Evolutionary conservation across 208 protist species (phyloP), one percentile per base, ranked within the genome.

Genomic region (Trypanosoma vivax): DNA sequence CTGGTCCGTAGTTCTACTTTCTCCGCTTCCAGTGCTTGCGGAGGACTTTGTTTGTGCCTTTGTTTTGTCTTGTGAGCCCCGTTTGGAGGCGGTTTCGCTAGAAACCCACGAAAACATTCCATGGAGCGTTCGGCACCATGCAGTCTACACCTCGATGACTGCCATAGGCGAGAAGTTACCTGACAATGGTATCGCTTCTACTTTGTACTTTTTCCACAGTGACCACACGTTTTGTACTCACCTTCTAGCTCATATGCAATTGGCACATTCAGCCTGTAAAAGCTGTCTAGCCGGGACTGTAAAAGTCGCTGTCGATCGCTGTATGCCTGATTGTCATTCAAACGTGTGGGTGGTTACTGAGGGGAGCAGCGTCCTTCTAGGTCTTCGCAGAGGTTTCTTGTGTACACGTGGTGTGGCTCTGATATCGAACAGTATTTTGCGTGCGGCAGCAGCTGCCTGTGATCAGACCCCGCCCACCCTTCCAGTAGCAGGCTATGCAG

Each of bases 131-230:
- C 28, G 23, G 14, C 50, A 65, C 27, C 33, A 56, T 13, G 21
- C 59, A 9, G 49, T 50, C 3, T 65, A 58, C 29, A 58, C 50
- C 11, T 14, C 37, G 19, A 31, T 65, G 29, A 31, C 46, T 5
- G 24, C 30, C 27, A 18, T 16, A n/a, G 2, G 19, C n/a, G 28
- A 37, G 7, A 21, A 41, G 3, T n/a, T 19, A 18, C 5, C 6
- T 11, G 11, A 34, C 30, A 23, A 7, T 18, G 4, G 3, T 52
- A 16, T 5, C 9, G 31, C 1, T 16, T 27, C 18, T 16, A 2
- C 9, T 28, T n/a, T 65, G 0, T 65, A 65, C 30, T 65, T 65
- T 49, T 65, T 65, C 45, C 40, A 58, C 21, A 58, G 50, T 38
- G 59, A 65, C 42, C 59, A 65, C 16, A 25, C 41, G 1, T 29